Percentiles rank a stretch among this genome's conserved stretches.
These are phyloP conservation scores for Debaryomyces robertsiae DNA, from an alignment of 1,139 yeast genomes.

Conservation along the genomic window DNA sequence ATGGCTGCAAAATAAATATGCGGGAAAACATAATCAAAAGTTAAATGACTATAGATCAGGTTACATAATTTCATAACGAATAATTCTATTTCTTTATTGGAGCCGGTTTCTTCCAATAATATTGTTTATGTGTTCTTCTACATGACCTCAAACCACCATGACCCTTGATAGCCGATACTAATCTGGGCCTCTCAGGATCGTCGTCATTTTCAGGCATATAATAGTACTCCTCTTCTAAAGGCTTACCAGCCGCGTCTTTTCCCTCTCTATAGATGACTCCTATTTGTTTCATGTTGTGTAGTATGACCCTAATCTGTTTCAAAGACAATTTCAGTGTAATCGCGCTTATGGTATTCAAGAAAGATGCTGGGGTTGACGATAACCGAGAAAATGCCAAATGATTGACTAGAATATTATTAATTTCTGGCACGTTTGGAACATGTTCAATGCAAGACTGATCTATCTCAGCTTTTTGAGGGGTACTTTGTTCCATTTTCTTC, in stretches of 20 bases:
- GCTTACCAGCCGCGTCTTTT: constrained; percentile 95
- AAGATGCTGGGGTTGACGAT: constrained; percentile 80
- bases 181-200: constrained; percentile 64
- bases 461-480: constrained; percentile 21
- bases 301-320: constrained; percentile 54
- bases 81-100: constrained; percentile 40
- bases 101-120: constrained; percentile 80
- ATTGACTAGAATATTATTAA: constrained; percentile 70
- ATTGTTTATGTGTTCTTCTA: constrained; percentile 91
- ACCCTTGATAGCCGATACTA: constrained; percentile 80
- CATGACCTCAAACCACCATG: constrained; percentile 83
- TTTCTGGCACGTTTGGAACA: constrained; percentile 49
- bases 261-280: constrained; percentile 88
- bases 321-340: constrained; percentile 45
- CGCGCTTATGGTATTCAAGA: constrained; percentile 61
- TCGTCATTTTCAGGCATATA: constrained; percentile 82
- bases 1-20: constrained; percentile 10
- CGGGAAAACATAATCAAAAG: constrained; percentile 3
- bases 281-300: constrained; percentile 55
- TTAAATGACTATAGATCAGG: constrained; percentile 5
- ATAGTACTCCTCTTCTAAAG: constrained; percentile 89
- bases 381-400: constrained; percentile 89
- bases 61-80: background rate
- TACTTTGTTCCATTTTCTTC: constrained; percentile 10
- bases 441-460: constrained; percentile 30